phyloP scores from a whole-genome alignment of 306 rosid species.

The Senna siamea region DNA sequence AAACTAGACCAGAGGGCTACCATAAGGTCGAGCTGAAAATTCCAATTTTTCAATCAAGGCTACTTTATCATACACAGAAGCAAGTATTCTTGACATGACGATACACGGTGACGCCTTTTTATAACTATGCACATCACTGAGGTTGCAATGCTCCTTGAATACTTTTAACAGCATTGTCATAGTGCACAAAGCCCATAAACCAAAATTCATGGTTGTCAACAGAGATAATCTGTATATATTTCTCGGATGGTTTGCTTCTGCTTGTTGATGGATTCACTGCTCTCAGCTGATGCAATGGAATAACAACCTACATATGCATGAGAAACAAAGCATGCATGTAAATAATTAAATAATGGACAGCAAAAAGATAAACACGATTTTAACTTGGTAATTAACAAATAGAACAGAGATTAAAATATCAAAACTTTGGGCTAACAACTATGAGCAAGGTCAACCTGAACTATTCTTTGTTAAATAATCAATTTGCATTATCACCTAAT shows the following conservation, averaged over 20 bases:
- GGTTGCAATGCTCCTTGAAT: slow-evolving; percentile 70
- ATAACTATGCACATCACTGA: slow-evolving; percentile 39
- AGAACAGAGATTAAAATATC: not conserved
- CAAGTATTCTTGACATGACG: slow-evolving; percentile 19
- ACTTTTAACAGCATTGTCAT: slow-evolving; percentile 80
- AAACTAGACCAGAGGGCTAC: slow-evolving; percentile 34
- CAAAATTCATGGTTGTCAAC: slow-evolving; percentile 97
- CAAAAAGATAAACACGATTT: not conserved
- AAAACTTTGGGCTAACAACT: not conserved
- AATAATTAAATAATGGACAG: not conserved
- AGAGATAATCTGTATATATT: slow-evolving; percentile 82
- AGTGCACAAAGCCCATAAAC: slow-evolving; percentile 94
- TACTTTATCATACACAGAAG: slow-evolving; percentile 38
- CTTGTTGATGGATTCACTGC: slow-evolving; percentile 90
- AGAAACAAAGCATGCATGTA: slow-evolving; percentile 11
- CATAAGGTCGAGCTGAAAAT: slow-evolving; percentile 20
- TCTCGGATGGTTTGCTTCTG: slow-evolving; percentile 74
- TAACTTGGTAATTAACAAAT: not conserved
- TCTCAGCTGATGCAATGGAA: slow-evolving; percentile 89
- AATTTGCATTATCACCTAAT: not conserved
- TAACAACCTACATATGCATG: slow-evolving; percentile 65
- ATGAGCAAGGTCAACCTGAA: not conserved
- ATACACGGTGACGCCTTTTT: slow-evolving; percentile 18
- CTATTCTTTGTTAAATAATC: not conserved
- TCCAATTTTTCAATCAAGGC: slow-evolving; percentile 37